Evolutionary conservation across 352 stramenopile species (phyloP), one percentile per base, ranked within the genome.

Genomic region (Pythium myriotylum): DNA sequence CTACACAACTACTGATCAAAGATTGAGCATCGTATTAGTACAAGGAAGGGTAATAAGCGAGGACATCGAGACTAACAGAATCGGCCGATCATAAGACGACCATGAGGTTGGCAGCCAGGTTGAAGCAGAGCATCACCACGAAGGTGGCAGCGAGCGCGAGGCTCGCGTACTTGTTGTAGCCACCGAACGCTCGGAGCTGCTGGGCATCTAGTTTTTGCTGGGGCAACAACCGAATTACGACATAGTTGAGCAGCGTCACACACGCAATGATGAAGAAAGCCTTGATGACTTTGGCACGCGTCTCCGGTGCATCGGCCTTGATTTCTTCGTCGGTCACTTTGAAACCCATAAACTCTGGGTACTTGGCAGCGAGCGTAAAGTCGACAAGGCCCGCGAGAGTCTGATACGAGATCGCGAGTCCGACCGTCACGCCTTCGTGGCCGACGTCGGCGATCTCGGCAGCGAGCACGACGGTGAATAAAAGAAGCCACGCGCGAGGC

Each of bases 361-460:
- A 67, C 47, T 54, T 65, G 13, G 51, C 20, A 2, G 62, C 65
- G 16, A 81, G 19, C 12, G 59, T 72, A 39, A 68, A 62, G 3
- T 60, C 54, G 1, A 54, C 52, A 17, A 73, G 52, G 23, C 48
- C 65, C 7, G 66, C 58, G 26, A 88, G 66, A 22, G 57, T 67
- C 43, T 84, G 68, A 35, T 81, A 73, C 2, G 80, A 86, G 22
- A 84, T 56, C 6, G 83, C 51, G 13, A 86, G 45, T 0, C 77
- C 78, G 22, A 85, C 70, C 0, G 74, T 84, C 23, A 76, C 72
- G 4, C 77, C 80, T 55, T 88, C 77, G 14, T 60, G 68, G 2
- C 76, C 80, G 1, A 76, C 52, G 20, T 79, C 65, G 3, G 78
- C 63, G 43, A 88, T 79, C 48, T 89, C 80, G 3, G 78, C 86